Evolutionary conservation across 202 grass and related monocot species (phyloP).

Genomic region (Panicum virgatum): DNA sequence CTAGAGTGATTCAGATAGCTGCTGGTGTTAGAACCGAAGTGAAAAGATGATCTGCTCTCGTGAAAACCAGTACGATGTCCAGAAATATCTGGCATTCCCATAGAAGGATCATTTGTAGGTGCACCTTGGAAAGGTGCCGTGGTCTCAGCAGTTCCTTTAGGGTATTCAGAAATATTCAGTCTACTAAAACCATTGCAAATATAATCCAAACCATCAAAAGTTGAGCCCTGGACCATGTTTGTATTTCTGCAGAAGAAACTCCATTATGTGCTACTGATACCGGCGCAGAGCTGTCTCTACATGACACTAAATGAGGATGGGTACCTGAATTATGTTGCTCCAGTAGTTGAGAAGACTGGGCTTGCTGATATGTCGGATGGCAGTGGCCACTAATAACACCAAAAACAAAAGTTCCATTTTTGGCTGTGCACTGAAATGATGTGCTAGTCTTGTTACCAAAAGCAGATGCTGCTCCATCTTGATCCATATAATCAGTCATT

Average conservation of each 20-base stretch:
- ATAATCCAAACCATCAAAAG: slow-evolving; percentile 34
- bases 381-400: slow-evolving; percentile 34
- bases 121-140: background rate
- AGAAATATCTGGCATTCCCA: slow-evolving; percentile 34
- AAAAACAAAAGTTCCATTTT: slow-evolving; percentile 39
- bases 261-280: slow-evolving; percentile 38
- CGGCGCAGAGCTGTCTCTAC: slow-evolving; percentile 25
- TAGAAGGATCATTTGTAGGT: slow-evolving; percentile 28
- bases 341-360: slow-evolving; percentile 38
- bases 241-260: slow-evolving; percentile 33
- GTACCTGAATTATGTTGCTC: slow-evolving; percentile 39
- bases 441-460: slow-evolving; percentile 44
- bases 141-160: slow-evolving; percentile 4
- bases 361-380: slow-evolving; percentile 38
- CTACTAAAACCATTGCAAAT: slow-evolving; percentile 38
- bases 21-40: slow-evolving; percentile 38
- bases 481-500: slow-evolving; percentile 17
- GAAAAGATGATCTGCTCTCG: slow-evolving; percentile 17
- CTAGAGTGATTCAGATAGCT: slow-evolving; percentile 39
- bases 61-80: slow-evolving; percentile 31
- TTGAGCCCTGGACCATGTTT: slow-evolving; percentile 35
- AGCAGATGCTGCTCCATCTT: slow-evolving; percentile 37
- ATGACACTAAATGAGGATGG: slow-evolving; percentile 38
- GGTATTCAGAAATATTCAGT: slow-evolving; percentile 34
- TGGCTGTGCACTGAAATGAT: slow-evolving; percentile 18